A percentile compares a stretch with the other conserved stretches of the same genome.
These are phyloP conservation scores for Otatea glauca DNA, from an alignment of 176 grass and related monocot genomes.

Conservation along the genomic window DNA sequence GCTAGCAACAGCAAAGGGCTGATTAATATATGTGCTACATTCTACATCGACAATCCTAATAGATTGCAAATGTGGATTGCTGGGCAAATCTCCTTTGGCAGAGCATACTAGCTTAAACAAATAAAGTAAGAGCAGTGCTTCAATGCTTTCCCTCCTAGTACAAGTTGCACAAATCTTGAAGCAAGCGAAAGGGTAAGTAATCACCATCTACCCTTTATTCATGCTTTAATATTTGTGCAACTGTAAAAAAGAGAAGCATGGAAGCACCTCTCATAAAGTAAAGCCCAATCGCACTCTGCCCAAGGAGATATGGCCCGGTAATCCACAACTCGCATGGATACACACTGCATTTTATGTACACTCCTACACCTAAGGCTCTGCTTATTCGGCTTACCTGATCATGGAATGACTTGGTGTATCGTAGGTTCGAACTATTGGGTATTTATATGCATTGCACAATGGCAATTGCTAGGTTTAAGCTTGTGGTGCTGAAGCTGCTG, in stretches of 20 bases:
- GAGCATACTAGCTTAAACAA: background rate
- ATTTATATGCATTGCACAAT: constrained; percentile 49
- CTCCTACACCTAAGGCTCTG: background rate
- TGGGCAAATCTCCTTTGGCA: constrained; percentile 86
- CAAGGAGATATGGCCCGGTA: constrained; percentile 58
- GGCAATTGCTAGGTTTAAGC: background rate
- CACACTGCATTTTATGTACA: background rate
- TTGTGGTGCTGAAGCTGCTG: background rate
- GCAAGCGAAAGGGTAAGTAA: no score
- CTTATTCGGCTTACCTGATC: constrained; percentile 5
- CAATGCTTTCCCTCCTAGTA: no score
- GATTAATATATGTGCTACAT: no score
- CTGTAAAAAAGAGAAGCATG: no score
- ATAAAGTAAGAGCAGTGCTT: no score
- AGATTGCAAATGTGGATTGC: constrained; percentile 54
- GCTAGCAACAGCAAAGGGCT: background rate
- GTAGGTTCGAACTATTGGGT: constrained; percentile 21
- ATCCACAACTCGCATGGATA: constrained; percentile 43
- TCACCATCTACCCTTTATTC: no score
- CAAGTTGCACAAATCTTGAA: no score
- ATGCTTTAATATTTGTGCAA: no score
- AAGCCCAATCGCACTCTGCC: constrained; percentile 43
- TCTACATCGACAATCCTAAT: background rate
- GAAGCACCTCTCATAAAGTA: no score
- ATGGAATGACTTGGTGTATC: constrained; percentile 36